A percentile compares a stretch with the other conserved stretches of the same genome.
phyloP scores from a whole-genome alignment of 2,329 filamentous ascomycete genomes.

The Botrytis fabae region DNA sequence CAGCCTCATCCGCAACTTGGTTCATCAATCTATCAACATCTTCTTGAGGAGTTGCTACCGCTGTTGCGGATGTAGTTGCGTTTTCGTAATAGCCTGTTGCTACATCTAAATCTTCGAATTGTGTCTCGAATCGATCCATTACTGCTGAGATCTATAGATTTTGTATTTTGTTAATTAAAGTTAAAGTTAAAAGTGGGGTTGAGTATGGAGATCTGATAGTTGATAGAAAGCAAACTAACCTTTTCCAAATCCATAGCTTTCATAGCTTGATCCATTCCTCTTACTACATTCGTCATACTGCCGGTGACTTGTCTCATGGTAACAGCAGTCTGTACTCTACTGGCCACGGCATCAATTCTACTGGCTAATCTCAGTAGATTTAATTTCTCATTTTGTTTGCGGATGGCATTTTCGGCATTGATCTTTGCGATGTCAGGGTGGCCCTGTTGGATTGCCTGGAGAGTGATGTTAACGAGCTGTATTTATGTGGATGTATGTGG shows the following conservation, averaged over 20 bases:
- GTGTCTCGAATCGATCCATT: slow-evolving; percentile 65
- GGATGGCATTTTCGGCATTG: slow-evolving; percentile 63
- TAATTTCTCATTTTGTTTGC: slow-evolving; percentile 62
- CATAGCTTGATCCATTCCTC: slow-evolving; percentile 62
- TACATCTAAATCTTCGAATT: slow-evolving; percentile 53
- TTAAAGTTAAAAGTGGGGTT: background rate
- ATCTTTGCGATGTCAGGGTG: slow-evolving; percentile 63
- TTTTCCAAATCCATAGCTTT: slow-evolving; percentile 64
- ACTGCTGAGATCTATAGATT: slow-evolving; percentile 58
- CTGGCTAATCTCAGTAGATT: slow-evolving; percentile 58
- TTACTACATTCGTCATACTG: slow-evolving; percentile 62
- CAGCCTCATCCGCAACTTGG: slow-evolving; percentile 84
- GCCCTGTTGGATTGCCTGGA: slow-evolving; percentile 58
- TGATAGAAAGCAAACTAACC: slow-evolving; percentile 42
- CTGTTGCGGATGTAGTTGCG: slow-evolving; percentile 77
- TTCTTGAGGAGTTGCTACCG: slow-evolving; percentile 72
- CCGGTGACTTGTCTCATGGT: slow-evolving; percentile 62
- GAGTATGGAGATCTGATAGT: background rate
- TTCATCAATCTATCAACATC: slow-evolving; percentile 84
- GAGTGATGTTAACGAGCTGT: slow-evolving; percentile 15
- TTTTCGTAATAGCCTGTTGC: slow-evolving; percentile 67
- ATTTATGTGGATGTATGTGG: background rate
- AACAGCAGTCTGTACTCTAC: slow-evolving; percentile 61
- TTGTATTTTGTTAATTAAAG: slow-evolving; percentile 1
- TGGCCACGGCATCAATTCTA: slow-evolving; percentile 59